phyloP scores from a whole-genome alignment of 2,329 filamentous ascomycete genomes.

The Pseudogymnoascus sp. region DNA sequence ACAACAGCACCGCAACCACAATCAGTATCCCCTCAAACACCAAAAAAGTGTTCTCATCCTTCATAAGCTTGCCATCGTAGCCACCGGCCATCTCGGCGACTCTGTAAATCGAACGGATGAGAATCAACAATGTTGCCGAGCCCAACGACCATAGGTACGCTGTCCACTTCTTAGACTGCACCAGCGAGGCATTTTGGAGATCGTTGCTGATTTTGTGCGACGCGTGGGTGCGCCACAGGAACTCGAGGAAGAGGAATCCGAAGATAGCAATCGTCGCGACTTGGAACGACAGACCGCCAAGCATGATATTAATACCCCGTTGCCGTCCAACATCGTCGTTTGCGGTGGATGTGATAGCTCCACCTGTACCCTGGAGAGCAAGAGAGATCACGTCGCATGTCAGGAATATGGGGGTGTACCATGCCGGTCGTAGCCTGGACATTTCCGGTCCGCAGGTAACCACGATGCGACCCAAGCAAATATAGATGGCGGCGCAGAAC shows the following conservation, averaged over 20 bases:
- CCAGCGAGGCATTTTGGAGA: background rate
- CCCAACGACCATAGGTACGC: conserved; percentile 13
- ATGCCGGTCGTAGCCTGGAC: conserved; percentile 38
- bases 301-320: conserved; percentile 42
- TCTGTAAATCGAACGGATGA: conserved; percentile 56
- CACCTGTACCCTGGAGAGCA: conserved; percentile 50
- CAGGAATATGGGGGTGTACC: conserved; percentile 51
- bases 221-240: conserved; percentile 33
- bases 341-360: conserved; percentile 47
- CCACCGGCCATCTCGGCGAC: conserved; percentile 57
- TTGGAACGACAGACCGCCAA: conserved; percentile 55
- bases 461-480: conserved; percentile 47
- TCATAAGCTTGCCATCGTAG: conserved; percentile 51
- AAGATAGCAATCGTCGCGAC: conserved; percentile 50
- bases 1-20: conserved; percentile 34
- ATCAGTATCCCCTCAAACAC: conserved; percentile 49
- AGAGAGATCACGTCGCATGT: conserved; percentile 54
- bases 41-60: conserved; percentile 46
- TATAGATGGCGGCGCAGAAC: conserved; percentile 54
- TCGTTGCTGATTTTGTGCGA: background rate
- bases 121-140: conserved; percentile 52
- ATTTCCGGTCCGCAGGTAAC: conserved; percentile 39
- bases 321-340: conserved; percentile 34
- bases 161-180: background rate
- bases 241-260: conserved; percentile 41